Conservation (phyloP, 2,329 filamentous ascomycete species). For the Metarhizium album region DNA sequence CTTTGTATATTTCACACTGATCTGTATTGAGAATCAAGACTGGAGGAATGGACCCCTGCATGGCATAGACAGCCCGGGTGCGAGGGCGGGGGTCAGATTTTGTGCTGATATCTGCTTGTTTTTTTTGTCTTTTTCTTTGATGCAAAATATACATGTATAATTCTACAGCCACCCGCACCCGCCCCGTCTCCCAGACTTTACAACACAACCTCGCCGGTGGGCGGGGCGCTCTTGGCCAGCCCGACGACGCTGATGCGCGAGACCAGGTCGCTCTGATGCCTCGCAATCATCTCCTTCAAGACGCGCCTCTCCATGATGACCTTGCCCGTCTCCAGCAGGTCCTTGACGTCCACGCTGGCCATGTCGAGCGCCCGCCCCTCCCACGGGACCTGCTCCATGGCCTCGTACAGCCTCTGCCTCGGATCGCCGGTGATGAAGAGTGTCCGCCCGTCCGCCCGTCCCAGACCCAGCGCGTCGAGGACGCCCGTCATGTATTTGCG, state of each 20-base stretch:
- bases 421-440: constrained; percentile 59
- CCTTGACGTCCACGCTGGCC: constrained; percentile 89
- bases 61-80: neutral
- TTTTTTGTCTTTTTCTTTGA: too few species aligned
- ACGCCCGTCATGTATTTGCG: constrained; percentile 56
- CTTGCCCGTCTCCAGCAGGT: constrained; percentile 74
- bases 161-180: neutral
- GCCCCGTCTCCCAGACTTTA: neutral
- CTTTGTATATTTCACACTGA: neutral
- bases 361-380: constrained; percentile 60
- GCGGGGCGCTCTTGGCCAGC: constrained; percentile 21
- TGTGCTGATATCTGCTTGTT: too few species aligned
- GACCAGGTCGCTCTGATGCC: constrained; percentile 59
- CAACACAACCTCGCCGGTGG: constrained; percentile 17
- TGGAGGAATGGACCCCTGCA: too few species aligned
- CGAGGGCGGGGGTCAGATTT: neutral
- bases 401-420: constrained; percentile 53
- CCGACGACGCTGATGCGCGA: constrained; percentile 35
- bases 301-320: constrained; percentile 79
- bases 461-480: constrained; percentile 60
- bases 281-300: constrained; percentile 60
- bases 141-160: neutral
- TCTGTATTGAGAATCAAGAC: too few species aligned
- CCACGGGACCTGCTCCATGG: constrained; percentile 51
- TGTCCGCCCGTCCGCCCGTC: constrained; percentile 55